Conservation (phyloP, 2,329 filamentous ascomycete genomes). For the Knoxdaviesia capensis region DNA sequence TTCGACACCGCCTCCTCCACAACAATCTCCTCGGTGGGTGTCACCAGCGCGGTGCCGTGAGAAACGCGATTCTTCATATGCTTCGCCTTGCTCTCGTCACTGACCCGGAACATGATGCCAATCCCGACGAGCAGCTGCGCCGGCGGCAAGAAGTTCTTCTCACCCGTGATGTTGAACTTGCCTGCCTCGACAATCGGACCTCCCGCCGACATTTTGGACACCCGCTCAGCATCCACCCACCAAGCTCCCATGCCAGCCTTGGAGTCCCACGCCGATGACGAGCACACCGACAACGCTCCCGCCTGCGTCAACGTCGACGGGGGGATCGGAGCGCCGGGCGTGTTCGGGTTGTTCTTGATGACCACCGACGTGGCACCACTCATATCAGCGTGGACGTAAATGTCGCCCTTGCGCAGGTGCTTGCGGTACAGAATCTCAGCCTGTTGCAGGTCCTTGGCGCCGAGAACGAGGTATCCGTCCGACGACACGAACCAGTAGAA, state of each 20-base stretch:
- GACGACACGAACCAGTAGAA: conserved; percentile 91
- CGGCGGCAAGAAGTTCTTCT: conserved; percentile 81
- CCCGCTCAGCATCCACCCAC: conserved; percentile 84
- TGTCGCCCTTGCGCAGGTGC: conserved; percentile 71
- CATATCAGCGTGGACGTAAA: conserved; percentile 82
- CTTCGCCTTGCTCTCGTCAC: conserved; percentile 64
- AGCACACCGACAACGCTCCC: conserved; percentile 64
- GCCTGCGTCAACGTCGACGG: conserved; percentile 84
- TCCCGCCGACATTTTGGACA: conserved; percentile 62
- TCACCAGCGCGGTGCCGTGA: conserved; percentile 6
- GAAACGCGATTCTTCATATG: conserved; percentile 48
- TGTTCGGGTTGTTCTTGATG: conserved; percentile 69
- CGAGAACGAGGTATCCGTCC: conserved; percentile 83
- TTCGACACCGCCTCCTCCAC: background rate
- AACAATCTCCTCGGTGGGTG: conserved; percentile 5
- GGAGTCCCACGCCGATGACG: conserved; percentile 83
- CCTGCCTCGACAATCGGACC: conserved; percentile 68
- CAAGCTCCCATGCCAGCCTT: conserved; percentile 91
- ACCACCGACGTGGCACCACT: conserved; percentile 69
- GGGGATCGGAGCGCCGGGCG: conserved; percentile 68
- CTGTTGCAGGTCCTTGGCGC: conserved; percentile 72
- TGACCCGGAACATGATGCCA: conserved; percentile 72
- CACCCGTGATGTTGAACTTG: conserved; percentile 61
- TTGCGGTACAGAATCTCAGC: conserved; percentile 80
- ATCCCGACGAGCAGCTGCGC: conserved; percentile 76